Conservation (phyloP, 768 basidiomycete species). For the Tylopilus intermedius region DNA sequence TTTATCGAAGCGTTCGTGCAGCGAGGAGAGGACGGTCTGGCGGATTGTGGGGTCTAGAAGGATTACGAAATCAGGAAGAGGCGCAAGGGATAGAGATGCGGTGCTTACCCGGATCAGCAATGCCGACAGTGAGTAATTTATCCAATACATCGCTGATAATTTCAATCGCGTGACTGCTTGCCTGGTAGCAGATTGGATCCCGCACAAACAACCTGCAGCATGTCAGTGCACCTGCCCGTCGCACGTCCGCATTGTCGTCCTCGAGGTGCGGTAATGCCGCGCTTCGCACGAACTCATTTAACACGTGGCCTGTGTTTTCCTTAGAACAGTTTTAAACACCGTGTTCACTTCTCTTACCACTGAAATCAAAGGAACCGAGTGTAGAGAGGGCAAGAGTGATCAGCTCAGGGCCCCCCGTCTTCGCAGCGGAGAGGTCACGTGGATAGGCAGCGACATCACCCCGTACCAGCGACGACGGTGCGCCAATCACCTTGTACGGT, state of each 20-base stretch:
- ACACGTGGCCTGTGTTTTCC: slow-evolving; percentile 62
- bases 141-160: slow-evolving; percentile 98
- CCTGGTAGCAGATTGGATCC: slow-evolving; percentile 94
- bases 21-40: slow-evolving; percentile 74
- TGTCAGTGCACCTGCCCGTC: slow-evolving; percentile 84
- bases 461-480: slow-evolving; percentile 59
- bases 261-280: slow-evolving; percentile 92
- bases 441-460: slow-evolving; percentile 45
- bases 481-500: slow-evolving; percentile 83
- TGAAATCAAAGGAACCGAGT: slow-evolving; percentile 91
- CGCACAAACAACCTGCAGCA: slow-evolving; percentile 89
- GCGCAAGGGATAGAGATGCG: not conserved
- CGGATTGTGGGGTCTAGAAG: slow-evolving; percentile 67
- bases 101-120: slow-evolving; percentile 84
- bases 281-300: slow-evolving; percentile 93
- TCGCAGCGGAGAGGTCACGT: slow-evolving; percentile 49
- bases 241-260: slow-evolving; percentile 82
- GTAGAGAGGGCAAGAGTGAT: slow-evolving; percentile 82
- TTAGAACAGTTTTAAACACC: slow-evolving; percentile 9
- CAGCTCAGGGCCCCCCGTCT: slow-evolving; percentile 55
- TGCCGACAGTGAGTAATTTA: slow-evolving; percentile 90
- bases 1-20: slow-evolving; percentile 93
- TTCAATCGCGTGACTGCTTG: slow-evolving; percentile 93
- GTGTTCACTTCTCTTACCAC: slow-evolving; percentile 45
- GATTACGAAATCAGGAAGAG: slow-evolving; percentile 4